Base-by-base conservation (phyloP, 306 rosid species). In the Lathyrus sativus region DNA sequence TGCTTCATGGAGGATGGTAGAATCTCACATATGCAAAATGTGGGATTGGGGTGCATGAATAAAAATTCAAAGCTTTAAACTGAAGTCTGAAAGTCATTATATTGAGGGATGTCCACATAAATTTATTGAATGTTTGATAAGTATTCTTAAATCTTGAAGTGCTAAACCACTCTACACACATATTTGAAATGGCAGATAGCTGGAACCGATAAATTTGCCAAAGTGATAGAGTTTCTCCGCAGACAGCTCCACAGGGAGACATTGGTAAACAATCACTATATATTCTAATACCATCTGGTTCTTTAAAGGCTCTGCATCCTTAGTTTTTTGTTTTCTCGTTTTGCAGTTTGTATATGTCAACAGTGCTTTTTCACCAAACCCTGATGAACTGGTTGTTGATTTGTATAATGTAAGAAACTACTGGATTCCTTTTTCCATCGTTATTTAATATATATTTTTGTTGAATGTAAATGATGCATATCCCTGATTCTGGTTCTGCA, bases 321-420 rank as follows among this genome's bases (percentile, higher is more conserved):
- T 46, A 77, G 57, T 55, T 19, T 67, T 44, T 17, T 49, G 15
- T 46, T 56, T 66, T 44, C 43, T 68, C 45, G 17, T 72, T 79
- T 78, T 78, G 86, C 82, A 95, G 99, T 93, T 93, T 84, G 96
- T 93, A 57, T 93, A 87, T 18, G 87, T 90, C 77, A 90, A 95
- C 70, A 88, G 99, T 62, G 95, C 97, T 60, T 90, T 90, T 82
- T 90, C 99, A 8, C 97, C 96, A 0, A 91, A 85, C 76, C 97
- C 97, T n/a, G 96, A 93, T 75, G 99, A 85, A 79, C 69, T 80
- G 43, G 95, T 93, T 68, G 81, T 78, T 59, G 99, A 93, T 80
- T 85, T 90, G 62, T 93, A 88, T 64, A 84, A 85, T 76, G 96
- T 93, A 86, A 90, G 96, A 54, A 17, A 63, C 56, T 51, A 29